Conservation (phyloP, 768 basidiomycete genomes). For the Lentinula guzmanii region DNA sequence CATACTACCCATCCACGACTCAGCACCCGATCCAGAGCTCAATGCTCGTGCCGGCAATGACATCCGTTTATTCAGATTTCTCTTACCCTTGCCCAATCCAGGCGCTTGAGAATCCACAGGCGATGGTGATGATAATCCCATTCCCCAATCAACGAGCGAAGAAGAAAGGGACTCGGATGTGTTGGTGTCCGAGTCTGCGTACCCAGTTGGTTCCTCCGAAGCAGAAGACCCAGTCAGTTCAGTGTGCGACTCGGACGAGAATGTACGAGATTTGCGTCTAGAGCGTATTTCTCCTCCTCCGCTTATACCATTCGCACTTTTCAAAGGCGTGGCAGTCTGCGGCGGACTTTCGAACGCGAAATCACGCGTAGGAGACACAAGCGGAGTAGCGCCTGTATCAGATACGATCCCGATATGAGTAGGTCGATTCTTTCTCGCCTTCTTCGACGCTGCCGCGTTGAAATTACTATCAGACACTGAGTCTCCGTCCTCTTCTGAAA, state of each 20-base stretch:
- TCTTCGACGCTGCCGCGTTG: slow-evolving; percentile 10
- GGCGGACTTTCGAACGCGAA: slow-evolving; percentile 18
- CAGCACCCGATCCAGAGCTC: slow-evolving; percentile 10
- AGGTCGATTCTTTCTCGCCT: slow-evolving; percentile 15
- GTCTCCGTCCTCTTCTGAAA: slow-evolving; percentile 14
- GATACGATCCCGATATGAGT: slow-evolving; percentile 32
- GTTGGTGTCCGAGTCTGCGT: not conserved
- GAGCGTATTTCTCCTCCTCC: not conserved
- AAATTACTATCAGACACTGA: slow-evolving; percentile 14
- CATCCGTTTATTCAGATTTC: not conserved
- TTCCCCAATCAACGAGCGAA: slow-evolving; percentile 5
- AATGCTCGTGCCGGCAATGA: slow-evolving; percentile 2
- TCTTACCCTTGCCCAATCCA: slow-evolving; percentile 11
- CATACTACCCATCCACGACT: slow-evolving; percentile 50
- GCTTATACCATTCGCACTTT: not conserved
- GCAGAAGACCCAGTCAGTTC: not conserved
- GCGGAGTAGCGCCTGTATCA: slow-evolving; percentile 45
- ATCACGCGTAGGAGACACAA: slow-evolving; percentile 42
- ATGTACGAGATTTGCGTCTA: slow-evolving; percentile 1
- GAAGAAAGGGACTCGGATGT: slow-evolving; percentile 2
- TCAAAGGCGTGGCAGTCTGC: not conserved
- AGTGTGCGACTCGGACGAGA: not conserved
- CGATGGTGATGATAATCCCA: not conserved
- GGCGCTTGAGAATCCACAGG: not conserved
- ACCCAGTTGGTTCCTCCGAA: not conserved